These are phyloP conservation scores for Phlebopus sp. DNA, from an alignment of 1,284 basidiomycete species.

Conservation along the genomic window DNA sequence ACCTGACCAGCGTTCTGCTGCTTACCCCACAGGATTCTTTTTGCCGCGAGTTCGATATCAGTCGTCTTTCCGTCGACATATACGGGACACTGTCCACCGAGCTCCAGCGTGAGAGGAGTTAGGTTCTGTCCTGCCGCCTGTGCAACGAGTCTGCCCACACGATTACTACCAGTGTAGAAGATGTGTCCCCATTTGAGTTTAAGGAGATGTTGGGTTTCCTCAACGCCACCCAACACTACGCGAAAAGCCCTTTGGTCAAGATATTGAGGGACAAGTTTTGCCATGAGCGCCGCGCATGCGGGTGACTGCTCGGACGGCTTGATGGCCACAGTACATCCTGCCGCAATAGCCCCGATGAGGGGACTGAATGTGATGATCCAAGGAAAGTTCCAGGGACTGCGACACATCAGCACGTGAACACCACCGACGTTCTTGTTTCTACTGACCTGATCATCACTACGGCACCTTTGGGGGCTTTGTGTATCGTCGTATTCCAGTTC, in stretches of 20 bases:
- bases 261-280: slow-evolving; percentile 74
- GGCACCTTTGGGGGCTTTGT: slow-evolving; percentile 72
- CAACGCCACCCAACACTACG: slow-evolving; percentile 72
- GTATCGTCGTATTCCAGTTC: slow-evolving; percentile 35
- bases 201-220: slow-evolving; percentile 61
- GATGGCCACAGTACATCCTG: slow-evolving; percentile 65
- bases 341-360: slow-evolving; percentile 69
- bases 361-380: slow-evolving; percentile 4
- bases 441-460: slow-evolving; percentile 61
- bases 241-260: slow-evolving; percentile 67
- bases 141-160: slow-evolving; percentile 51
- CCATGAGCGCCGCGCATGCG: slow-evolving; percentile 59
- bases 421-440: slow-evolving; percentile 40
- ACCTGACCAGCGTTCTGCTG: slow-evolving; percentile 52
- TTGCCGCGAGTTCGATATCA: slow-evolving; percentile 38
- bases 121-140: slow-evolving; percentile 53
- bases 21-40: slow-evolving; percentile 55
- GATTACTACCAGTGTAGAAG: slow-evolving; percentile 33
- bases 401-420: slow-evolving; percentile 39
- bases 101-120: slow-evolving; percentile 48
- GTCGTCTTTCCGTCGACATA: slow-evolving; percentile 48
- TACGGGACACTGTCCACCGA: slow-evolving; percentile 47
- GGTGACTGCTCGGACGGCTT: slow-evolving; percentile 78
- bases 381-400: slow-evolving; percentile 3
- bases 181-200: slow-evolving; percentile 56